Evolutionary conservation across 805 yeast species (phyloP).

Genomic region (Myxozyma neglecta): DNA sequence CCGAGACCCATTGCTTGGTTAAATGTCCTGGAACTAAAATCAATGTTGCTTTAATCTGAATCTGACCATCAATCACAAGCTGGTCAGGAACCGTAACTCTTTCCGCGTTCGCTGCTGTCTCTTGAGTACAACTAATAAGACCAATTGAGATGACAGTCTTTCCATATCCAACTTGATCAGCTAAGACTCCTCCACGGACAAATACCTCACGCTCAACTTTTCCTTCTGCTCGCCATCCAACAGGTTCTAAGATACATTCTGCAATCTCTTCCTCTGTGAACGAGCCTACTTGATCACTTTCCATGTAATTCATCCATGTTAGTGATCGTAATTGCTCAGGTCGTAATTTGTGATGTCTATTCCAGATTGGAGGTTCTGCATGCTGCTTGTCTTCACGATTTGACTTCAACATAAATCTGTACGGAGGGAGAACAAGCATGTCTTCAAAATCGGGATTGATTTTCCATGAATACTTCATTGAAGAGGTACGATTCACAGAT

Average conservation of each 20-base stretch:
- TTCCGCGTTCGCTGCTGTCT: not conserved
- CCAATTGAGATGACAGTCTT: constrained; percentile 18
- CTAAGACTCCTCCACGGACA: constrained; percentile 15
- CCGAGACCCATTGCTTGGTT: constrained; percentile 14
- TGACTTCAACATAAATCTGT: constrained; percentile 1
- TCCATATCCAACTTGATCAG: constrained; percentile 19
- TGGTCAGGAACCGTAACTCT: not conserved
- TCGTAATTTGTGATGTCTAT: not conserved
- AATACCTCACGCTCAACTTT: constrained; percentile 7
- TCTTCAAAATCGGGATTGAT: constrained; percentile 10
- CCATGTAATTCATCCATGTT: constrained; percentile 18
- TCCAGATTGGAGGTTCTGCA: constrained; percentile 13
- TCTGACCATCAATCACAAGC: constrained; percentile 1
- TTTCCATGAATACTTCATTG: not conserved
- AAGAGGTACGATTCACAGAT: not conserved
- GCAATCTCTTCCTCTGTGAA: constrained; percentile 16
- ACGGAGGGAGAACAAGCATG: not conserved
- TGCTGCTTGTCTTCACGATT: constrained; percentile 6
- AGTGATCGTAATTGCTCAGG: constrained; percentile 18
- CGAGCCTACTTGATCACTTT: not conserved
- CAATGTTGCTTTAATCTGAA: constrained; percentile 13
- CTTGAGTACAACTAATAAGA: constrained; percentile 11
- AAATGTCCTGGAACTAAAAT: constrained; percentile 14
- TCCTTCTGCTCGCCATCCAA: constrained; percentile 22
- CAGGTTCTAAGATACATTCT: constrained; percentile 9